A percentile compares a stretch with the other conserved stretches of the same genome.
Conservation (phyloP, 2,329 filamentous ascomycete genomes). For the Dryadomyces sulphureus region DNA sequence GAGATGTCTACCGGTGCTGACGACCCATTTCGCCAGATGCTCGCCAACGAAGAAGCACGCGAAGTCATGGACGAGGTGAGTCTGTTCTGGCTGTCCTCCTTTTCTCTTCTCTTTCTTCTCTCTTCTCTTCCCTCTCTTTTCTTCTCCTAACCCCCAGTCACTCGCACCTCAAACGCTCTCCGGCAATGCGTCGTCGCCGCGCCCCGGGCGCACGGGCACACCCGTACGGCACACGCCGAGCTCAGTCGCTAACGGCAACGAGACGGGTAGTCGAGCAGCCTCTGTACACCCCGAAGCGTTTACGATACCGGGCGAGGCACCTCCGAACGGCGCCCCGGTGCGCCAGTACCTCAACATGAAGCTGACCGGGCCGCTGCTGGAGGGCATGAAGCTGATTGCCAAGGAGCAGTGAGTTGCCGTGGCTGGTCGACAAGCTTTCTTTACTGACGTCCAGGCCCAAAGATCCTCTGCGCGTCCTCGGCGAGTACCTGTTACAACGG, state of each 20-base stretch:
- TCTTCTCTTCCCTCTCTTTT: too few species aligned
- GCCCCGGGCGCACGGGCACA: constrained; percentile 31
- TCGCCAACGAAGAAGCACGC: neutral
- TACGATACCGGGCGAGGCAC: constrained; percentile 43
- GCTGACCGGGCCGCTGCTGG: constrained; percentile 51
- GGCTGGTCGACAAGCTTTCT: neutral
- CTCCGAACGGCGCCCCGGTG: constrained; percentile 51
- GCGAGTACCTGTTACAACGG: constrained; percentile 54
- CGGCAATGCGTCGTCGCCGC: constrained; percentile 22
- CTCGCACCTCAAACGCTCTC: neutral
- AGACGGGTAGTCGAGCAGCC: constrained; percentile 33
- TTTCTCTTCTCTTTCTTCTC: neutral
- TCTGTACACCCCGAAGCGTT: constrained; percentile 39
- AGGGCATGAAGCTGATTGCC: constrained; percentile 61
- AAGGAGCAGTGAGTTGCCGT: constrained; percentile 49
- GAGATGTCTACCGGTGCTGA: neutral
- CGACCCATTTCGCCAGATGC: neutral
- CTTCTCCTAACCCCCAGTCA: neutral
- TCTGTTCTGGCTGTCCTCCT: neutral
- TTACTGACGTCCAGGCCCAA: constrained; percentile 33
- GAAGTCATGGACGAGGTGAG: neutral
- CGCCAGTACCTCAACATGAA: constrained; percentile 59
- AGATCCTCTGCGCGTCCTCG: constrained; percentile 53
- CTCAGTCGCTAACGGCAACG: constrained; percentile 10
- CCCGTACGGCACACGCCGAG: constrained; percentile 21